phyloP scores from a whole-genome alignment of 2,329 filamentous ascomycete species.

The Fusarium annulatum region DNA sequence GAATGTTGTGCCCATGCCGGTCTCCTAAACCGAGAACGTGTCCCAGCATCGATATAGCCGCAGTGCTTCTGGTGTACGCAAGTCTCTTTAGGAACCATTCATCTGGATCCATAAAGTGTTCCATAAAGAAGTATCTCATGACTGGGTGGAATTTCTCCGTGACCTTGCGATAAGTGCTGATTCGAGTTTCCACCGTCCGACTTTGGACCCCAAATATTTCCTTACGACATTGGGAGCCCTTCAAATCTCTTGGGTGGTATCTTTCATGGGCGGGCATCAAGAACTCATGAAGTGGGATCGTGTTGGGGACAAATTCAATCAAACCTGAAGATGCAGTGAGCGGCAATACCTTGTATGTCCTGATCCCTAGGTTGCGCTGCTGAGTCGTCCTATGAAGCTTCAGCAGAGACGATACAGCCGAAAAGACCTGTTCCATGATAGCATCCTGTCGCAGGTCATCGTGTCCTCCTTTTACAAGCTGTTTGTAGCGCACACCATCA shows the following conservation, averaged over 20 bases:
- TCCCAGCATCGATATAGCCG: conserved; percentile 93
- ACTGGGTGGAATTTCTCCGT: conserved; percentile 89
- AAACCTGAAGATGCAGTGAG: conserved; percentile 86
- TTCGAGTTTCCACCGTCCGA: conserved; percentile 74
- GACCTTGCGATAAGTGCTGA: conserved; percentile 81
- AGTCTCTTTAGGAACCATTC: conserved; percentile 93
- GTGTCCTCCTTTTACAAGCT: conserved; percentile 94
- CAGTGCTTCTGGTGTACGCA: conserved; percentile 92
- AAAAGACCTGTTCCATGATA: conserved; percentile 99
- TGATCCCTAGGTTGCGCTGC: conserved; percentile 87
- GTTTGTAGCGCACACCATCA: conserved; percentile 84
- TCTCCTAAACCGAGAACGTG: conserved; percentile 94
- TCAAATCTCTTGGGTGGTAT: conserved; percentile 88
- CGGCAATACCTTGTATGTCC: conserved; percentile 97
- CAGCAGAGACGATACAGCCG: conserved; percentile 90
- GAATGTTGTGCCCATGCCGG: conserved; percentile 95
- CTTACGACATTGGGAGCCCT: conserved; percentile 79
- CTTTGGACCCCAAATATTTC: conserved; percentile 80
- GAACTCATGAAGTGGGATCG: conserved; percentile 90
- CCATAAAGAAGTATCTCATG: conserved; percentile 97
- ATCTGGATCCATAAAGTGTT: conserved; percentile 91
- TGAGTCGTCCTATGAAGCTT: conserved; percentile 87
- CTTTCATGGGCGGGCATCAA: conserved; percentile 88
- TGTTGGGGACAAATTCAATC: conserved; percentile 97
- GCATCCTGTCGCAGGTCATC: conserved; percentile 97